Base-by-base conservation (phyloP, 139 green algal genomes). In the Chara braunii region DNA sequence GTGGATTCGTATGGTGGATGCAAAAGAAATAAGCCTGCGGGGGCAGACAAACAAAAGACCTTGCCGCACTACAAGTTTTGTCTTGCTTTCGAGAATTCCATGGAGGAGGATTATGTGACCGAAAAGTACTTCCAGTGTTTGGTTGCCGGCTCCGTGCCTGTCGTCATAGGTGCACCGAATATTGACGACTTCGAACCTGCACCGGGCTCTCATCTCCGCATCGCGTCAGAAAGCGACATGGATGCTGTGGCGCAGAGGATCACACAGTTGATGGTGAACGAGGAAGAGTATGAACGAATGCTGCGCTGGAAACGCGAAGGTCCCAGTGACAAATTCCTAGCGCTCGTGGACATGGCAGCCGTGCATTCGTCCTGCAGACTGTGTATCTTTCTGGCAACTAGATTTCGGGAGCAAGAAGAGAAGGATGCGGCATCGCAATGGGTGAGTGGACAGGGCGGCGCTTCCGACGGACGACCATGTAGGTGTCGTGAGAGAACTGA, bases 1-100 rank as follows among this genome's bases (percentile, higher is more conserved):
- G 45, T 69, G 3, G 31, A 69, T 28, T 69, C 60, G 1, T 69
- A 68, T 70, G 60, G 60, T 7, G 51, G 60, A 24, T 69, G 60
- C 23, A 26, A 31, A 35, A 71, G 37, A 35, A 69, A 69, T 37
- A 51, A 53, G 3, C 60, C 60, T 3, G 28, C 40, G 7, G 28
- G 67, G 29, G 2, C 11, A 1, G 60, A 69, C 52, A 69, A 69
- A n/a, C n/a, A n/a, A n/a, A n/a, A n/a, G n/a, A n/a, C n/a, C n/a
- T n/a, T n/a, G n/a, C n/a, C n/a, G n/a, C n/a, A n/a, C n/a, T n/a
- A n/a, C n/a, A n/a, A n/a, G n/a, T n/a, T 55, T 55, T 55, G 33
- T 31, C 35, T 7, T 55, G 8, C 8, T 55, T 55, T 7, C 14
- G 14, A 40, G 45, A 6, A 5, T 55, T 55, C 35, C 35, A 8